These are phyloP conservation scores for Ganoderma sinense DNA, from an alignment of 1,284 basidiomycete genomes.

Conservation along the genomic window DNA sequence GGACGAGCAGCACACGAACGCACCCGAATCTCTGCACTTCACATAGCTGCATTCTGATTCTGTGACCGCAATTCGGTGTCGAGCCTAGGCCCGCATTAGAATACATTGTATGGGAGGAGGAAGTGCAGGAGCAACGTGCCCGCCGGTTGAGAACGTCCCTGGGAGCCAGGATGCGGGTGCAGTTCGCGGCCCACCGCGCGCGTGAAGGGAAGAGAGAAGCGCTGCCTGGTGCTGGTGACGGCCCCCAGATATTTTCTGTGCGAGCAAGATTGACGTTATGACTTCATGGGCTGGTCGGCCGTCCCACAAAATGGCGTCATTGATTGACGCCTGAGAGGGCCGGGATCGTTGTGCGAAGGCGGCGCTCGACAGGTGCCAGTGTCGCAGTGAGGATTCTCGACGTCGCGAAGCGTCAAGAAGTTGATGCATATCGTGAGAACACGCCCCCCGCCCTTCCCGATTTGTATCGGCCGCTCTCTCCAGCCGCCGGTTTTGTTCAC, in stretches of 20 bases:
- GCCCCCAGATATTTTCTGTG: conserved; percentile 11
- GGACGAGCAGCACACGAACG: not conserved
- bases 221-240: not conserved
- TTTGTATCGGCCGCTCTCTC: too few relatives aligned
- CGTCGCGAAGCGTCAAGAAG: too few relatives aligned
- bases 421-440: too few relatives aligned
- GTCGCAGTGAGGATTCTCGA: too few relatives aligned
- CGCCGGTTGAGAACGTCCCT: not conserved
- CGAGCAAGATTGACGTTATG: conserved; percentile 21
- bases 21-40: not conserved
- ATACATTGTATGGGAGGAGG: not conserved
- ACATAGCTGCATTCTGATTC: not conserved
- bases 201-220: conserved; percentile 7
- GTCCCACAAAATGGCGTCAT: too few relatives aligned
- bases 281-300: too few relatives aligned
- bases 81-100: not conserved
- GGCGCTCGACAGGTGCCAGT: too few relatives aligned
- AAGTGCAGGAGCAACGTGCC: not conserved
- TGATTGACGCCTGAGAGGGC: too few relatives aligned
- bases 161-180: not conserved
- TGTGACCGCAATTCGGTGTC: not conserved
- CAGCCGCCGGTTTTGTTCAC: too few relatives aligned
- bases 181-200: not conserved
- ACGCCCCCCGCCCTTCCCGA: too few relatives aligned
- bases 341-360: too few relatives aligned